Base-by-base conservation (phyloP, 192 early-diverging fungal species). In the Allomyces macrogynus region DNA sequence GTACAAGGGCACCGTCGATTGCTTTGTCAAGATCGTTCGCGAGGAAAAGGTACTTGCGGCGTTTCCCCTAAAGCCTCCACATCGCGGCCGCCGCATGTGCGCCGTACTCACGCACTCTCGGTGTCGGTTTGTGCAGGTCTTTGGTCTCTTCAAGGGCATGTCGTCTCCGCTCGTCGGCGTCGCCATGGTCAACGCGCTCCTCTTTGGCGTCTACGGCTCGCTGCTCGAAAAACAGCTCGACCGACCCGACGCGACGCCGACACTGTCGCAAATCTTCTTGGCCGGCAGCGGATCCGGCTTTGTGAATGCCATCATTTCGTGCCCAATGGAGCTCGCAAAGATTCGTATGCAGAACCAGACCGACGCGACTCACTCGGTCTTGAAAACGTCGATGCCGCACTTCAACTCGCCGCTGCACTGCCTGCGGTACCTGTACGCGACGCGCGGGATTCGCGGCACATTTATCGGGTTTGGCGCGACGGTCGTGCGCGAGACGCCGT, bases 311-410 rank as follows among this genome's bases (percentile, higher is more conserved):
- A 76, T 89, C 22, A 74, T 95, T 23, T 87, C 92, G 11, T 92
- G 89, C 2, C 92, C 95, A 1, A 90, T 98, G 3, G 95, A 98
- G 68, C 72, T 98, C n/a, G 71, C 95, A 54, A 98, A 98, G 70
- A 87, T 89, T 64, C 82, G 87, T 40, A 80, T 95, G 73, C 95
- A 98, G 71, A 88, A 57, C 49, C 49, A 57, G 12, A 57, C 49
- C 49, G 49, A 57, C 49, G 49, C 49, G 88, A 10, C 93, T 93
- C 25, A 27, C 40, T 40, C 40, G 62, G 62, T 40, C 62, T 14
- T 42, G 18, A 63, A 40, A 63, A 42, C 25, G 16, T 20, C 12
- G 8, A 14, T 57, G 16, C 49, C 49, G 49, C 49, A 57, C 49
- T 57, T 63, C 14, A 63, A 63, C 8, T 63, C 62, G 20, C 49